Base-by-base conservation (phyloP, 768 basidiomycete species). In the Mycena leptocephala region DNA sequence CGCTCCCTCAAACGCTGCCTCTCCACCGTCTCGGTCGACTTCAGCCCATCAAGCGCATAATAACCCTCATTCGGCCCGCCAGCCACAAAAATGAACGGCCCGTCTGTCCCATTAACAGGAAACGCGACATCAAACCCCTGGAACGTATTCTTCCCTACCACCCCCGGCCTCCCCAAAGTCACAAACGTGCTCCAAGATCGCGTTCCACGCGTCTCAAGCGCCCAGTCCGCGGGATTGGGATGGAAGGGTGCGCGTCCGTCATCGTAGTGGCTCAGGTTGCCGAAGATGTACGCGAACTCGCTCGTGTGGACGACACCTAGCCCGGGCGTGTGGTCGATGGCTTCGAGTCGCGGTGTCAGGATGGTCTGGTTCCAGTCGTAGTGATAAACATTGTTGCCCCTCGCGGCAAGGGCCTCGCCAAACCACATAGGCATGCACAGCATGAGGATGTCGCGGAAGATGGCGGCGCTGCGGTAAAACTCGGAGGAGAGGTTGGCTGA, bases 341-440 rank as follows among this genome's bases (percentile, higher is more conserved):
- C 48, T 51, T 51, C 48, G 48, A 51, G 48, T 24, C 48, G 48
- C 41, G 62, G 62, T 26, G 62, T 46, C 62, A 64, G 41, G 41
- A 64, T 64, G 62, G 62, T 64, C 62, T 64, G 62, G 62, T 64
- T 64, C 62, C 62, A 64, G 62, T 64, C 62, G 62, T 64, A 64
- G 62, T 64, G 62, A 46, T 64, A 64, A 2, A 64, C 62, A 7
- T 64, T 7, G 26, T 64, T 64, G 24, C 62, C 62, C 62, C 20
- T 64, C 41, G 39, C 62, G 16, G 62, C 62, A 28, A 64, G 9
- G 41, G 62, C 62, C 62, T 64, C 48, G 8, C 48, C 48, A 51
- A 9, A 51, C 48, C 48, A 51, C 48, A 51, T 51, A 3, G 48
- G 7, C 48, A 51, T 51, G n/a, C 48, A 51, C 48, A 51, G 8